Percentiles rank a stretch among this genome's conserved stretches.
These are phyloP conservation scores for Coccomyxa subellipsoidea DNA, from an alignment of 163 green algal species.

Conservation along the genomic window DNA sequence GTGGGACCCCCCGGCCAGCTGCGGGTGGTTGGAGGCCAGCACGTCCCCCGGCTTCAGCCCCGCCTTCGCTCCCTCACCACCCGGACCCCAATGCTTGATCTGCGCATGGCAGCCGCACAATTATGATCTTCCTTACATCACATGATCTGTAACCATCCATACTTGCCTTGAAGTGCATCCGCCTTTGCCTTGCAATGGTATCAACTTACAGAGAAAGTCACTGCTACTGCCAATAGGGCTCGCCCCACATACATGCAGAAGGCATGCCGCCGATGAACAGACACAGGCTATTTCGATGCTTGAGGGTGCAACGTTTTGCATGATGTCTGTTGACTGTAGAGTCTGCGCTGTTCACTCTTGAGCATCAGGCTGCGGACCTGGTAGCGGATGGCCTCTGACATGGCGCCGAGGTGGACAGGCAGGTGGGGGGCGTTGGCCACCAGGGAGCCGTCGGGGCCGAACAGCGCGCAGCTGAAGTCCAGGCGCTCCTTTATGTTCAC, in stretches of 20 bases:
- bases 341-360: too few relatives aligned
- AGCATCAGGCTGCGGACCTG: conserved; percentile 47
- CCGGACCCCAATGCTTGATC: conserved; percentile 3
- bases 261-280: too few relatives aligned
- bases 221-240: too few relatives aligned
- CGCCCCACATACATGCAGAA: too few relatives aligned
- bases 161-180: too few relatives aligned
- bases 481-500: conserved; percentile 99
- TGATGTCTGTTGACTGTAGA: too few relatives aligned
- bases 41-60: conserved; percentile 75
- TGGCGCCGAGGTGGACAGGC: conserved; percentile 96
- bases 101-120: background rate
- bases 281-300: too few relatives aligned
- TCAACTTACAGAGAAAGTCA: too few relatives aligned
- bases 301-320: too few relatives aligned
- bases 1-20: conserved; percentile 90
- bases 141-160: too few relatives aligned
- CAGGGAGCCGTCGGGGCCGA: conserved; percentile 74
- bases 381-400: conserved; percentile 88
- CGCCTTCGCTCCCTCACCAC: background rate
- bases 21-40: conserved; percentile 84
- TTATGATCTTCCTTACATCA: too few relatives aligned
- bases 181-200: too few relatives aligned
- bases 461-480: conserved; percentile 97
- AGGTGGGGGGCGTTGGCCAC: conserved; percentile 98